Base-by-base conservation (phyloP, 306 rosid species). In the Boehmeria nivea region DNA sequence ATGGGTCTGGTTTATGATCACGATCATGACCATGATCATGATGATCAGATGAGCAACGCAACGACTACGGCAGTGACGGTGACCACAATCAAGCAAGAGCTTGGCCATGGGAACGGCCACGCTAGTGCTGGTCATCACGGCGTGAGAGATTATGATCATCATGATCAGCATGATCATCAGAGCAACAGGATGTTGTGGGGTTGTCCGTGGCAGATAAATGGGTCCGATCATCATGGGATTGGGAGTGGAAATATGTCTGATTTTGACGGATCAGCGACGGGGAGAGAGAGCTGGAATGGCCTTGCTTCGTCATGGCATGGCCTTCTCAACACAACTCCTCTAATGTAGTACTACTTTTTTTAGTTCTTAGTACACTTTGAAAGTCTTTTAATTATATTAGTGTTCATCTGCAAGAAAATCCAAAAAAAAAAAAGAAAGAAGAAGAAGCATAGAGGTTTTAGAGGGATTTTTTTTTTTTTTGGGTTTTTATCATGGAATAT, bases 81-180 rank as follows among this genome's bases (percentile, higher is more conserved):
- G 19, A 78, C 94, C 22, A 87, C 95, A 16, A 75, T 78, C 82
- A 91, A 91, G 82, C 95, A 91, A 75, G 95, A 91, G 46, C 22
- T 66, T 14, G 39, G 81, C 65, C 74, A 71, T 71, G 81, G 48
- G 0, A 66, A 55, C 7, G 81, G 70, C 11, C 38, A 6, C 4
- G n/a, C n/a, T n/a, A n/a, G n/a, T n/a, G n/a, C n/a, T n/a, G n/a
- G n/a, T n/a, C n/a, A n/a, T n/a, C n/a, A n/a, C n/a, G n/a, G n/a
- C n/a, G n/a, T n/a, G n/a, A n/a, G n/a, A n/a, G n/a, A n/a, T n/a
- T n/a, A n/a, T n/a, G 31, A 34, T 31, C 39, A 36, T 48, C 43
- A 57, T 20, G 58, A 57, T 21, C 51, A 47, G n/a, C 63, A 57
- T 6, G 74, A 76, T 46, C 64, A 68, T 72, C 76, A 74, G 22